These are phyloP conservation scores for Papilionanthe hybrid DNA, from an alignment of 116 monocot species.

Conservation along the genomic window DNA sequence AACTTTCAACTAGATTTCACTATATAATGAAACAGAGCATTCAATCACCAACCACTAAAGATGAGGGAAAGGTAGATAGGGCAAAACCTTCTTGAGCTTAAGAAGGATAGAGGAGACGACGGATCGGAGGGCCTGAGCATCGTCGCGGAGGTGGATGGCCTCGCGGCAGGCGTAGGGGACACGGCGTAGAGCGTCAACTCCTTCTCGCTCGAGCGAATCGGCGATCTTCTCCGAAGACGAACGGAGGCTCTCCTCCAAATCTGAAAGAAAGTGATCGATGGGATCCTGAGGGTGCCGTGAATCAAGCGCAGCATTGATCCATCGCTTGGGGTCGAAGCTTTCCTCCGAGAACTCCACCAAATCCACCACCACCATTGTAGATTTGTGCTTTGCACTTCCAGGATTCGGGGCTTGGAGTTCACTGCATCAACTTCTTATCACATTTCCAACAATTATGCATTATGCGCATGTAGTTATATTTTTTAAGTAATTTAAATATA, in stretches of 20 bases:
- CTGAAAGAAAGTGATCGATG: slow-evolving; percentile 64
- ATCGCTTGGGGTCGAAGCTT: slow-evolving; percentile 82
- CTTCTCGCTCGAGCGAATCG: slow-evolving; percentile 71
- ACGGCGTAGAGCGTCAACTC: slow-evolving; percentile 74
- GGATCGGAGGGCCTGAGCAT: slow-evolving; percentile 68
- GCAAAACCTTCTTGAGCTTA: slow-evolving; percentile 63
- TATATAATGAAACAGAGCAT: neutral
- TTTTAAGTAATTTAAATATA: too few relatives aligned
- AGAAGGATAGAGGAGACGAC: slow-evolving; percentile 59
- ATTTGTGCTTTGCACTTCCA: neutral
- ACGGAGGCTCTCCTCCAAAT: slow-evolving; percentile 72
- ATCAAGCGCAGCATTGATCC: slow-evolving; percentile 92
- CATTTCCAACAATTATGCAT: too few relatives aligned
- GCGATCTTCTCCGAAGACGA: slow-evolving; percentile 68
- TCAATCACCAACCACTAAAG: neutral
- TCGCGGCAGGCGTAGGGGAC: slow-evolving; percentile 81
- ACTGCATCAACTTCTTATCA: too few relatives aligned
- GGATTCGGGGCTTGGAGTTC: neutral
- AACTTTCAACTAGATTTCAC: neutral
- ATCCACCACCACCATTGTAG: slow-evolving; percentile 92
- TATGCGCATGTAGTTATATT: too few relatives aligned
- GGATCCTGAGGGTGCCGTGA: slow-evolving; percentile 81
- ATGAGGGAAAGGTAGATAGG: neutral
- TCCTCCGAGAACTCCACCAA: slow-evolving; percentile 78
- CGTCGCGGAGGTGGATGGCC: slow-evolving; percentile 77